These are phyloP conservation scores for Fusarium phyllophilum DNA, from an alignment of 2,329 filamentous ascomycete genomes.

Conservation along the genomic window DNA sequence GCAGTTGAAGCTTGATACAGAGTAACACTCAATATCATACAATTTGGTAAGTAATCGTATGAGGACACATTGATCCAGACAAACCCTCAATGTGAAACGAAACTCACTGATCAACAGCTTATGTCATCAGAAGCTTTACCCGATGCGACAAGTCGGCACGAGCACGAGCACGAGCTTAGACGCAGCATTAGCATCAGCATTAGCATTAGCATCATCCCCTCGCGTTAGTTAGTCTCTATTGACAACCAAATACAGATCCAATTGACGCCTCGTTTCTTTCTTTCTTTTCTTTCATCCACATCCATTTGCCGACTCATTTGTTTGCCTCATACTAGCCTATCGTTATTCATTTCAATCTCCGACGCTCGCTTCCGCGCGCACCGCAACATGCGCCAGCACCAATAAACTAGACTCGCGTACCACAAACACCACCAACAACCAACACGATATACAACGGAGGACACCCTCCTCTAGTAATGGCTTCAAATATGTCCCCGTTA, in stretches of 20 bases:
- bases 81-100: background rate
- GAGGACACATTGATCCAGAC: background rate
- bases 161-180: conserved; percentile 24
- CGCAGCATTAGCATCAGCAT: background rate
- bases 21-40: background rate
- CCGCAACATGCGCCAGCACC: conserved; percentile 34
- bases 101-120: conserved; percentile 22
- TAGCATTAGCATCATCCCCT: background rate
- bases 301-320: background rate
- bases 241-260: conserved; percentile 36
- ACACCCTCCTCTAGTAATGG: conserved; percentile 22
- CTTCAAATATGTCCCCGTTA: conserved; percentile 28
- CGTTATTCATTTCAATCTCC: conserved; percentile 4
- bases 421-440: background rate
- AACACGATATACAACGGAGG: background rate
- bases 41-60: background rate
- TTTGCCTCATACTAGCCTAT: conserved; percentile 17
- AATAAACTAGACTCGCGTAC: conserved; percentile 16
- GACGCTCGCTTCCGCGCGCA: conserved; percentile 11
- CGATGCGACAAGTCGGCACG: conserved; percentile 30
- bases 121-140: conserved; percentile 39
- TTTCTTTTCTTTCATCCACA: conserved; percentile 2
- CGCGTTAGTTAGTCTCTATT: conserved; percentile 33
- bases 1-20: background rate
- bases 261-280: conserved; percentile 24